A percentile compares a stretch with the other conserved stretches of the same genome.
Conservation (phyloP, 805 yeast species). For the Yarrowia osloensis region DNA sequence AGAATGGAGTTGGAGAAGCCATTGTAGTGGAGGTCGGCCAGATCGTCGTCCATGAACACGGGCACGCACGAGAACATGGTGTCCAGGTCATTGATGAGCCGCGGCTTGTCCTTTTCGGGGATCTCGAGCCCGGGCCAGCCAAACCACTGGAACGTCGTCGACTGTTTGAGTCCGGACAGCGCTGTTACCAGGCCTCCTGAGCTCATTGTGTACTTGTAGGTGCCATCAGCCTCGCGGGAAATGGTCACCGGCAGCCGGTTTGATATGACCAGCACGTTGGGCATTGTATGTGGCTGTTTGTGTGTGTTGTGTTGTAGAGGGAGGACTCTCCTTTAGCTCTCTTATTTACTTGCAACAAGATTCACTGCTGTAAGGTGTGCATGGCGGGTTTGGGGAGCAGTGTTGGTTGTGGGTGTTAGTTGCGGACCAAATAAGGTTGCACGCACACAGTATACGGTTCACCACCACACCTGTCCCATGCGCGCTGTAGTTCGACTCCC, state of each 20-base stretch:
- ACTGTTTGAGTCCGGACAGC: conserved; percentile 81
- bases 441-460: too few species aligned
- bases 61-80: conserved; percentile 88
- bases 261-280: conserved; percentile 87
- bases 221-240: conserved; percentile 59
- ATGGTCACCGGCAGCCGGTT: conserved; percentile 95
- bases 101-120: conserved; percentile 69
- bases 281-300: conserved; percentile 38
- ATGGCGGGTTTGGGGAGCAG: conserved; percentile 19
- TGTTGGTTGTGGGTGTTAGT: conserved; percentile 1
- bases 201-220: conserved; percentile 85
- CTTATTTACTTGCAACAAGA: neutral
- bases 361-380: neutral
- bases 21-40: conserved; percentile 94
- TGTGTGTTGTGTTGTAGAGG: neutral
- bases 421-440: neutral
- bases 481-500: conserved; percentile 23
- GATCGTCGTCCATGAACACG: conserved; percentile 78
- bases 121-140: conserved; percentile 98
- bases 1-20: conserved; percentile 92
- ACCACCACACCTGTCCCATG: neutral
- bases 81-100: conserved; percentile 68
- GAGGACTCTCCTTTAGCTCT: neutral
- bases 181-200: conserved; percentile 98
- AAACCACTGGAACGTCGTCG: conserved; percentile 89